phyloP scores from a whole-genome alignment of 2,329 filamentous ascomycete species.

The Neoarthrinium moseri region DNA sequence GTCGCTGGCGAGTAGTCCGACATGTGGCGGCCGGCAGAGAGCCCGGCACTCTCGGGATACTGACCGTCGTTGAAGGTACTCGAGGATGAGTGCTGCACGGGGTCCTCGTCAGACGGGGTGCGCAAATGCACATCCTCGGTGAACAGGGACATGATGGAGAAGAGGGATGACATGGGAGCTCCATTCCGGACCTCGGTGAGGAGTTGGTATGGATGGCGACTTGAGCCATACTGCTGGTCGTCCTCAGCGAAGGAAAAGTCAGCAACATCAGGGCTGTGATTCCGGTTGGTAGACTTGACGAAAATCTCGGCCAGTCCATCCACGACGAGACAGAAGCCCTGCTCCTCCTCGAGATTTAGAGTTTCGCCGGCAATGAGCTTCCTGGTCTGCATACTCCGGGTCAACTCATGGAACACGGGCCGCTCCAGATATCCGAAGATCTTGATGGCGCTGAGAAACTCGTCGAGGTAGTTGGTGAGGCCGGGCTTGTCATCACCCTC shows the following conservation, averaged over 20 bases:
- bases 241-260: conserved; percentile 66
- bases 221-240: conserved; percentile 57
- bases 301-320: conserved; percentile 97
- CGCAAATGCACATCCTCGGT: conserved; percentile 89
- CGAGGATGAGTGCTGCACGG: conserved; percentile 24
- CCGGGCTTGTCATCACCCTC: conserved; percentile 89
- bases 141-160: conserved; percentile 95
- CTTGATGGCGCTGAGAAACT: conserved; percentile 97
- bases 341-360: conserved; percentile 91
- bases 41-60: conserved; percentile 20
- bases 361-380: conserved; percentile 97
- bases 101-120: conserved; percentile 63
- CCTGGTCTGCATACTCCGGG: conserved; percentile 94
- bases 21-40: conserved; percentile 13
- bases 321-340: conserved; percentile 96
- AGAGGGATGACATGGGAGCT: conserved; percentile 96
- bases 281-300: conserved; percentile 73
- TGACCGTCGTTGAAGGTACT: conserved; percentile 26
- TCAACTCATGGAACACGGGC: conserved; percentile 96
- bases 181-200: conserved; percentile 97
- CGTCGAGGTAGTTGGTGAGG: conserved; percentile 93
- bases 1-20: conserved; percentile 14
- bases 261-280: conserved; percentile 32
- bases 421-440: conserved; percentile 97
- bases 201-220: conserved; percentile 86